Conservation (phyloP, 257 asterid species). For the Solanum clarkiae region DNA sequence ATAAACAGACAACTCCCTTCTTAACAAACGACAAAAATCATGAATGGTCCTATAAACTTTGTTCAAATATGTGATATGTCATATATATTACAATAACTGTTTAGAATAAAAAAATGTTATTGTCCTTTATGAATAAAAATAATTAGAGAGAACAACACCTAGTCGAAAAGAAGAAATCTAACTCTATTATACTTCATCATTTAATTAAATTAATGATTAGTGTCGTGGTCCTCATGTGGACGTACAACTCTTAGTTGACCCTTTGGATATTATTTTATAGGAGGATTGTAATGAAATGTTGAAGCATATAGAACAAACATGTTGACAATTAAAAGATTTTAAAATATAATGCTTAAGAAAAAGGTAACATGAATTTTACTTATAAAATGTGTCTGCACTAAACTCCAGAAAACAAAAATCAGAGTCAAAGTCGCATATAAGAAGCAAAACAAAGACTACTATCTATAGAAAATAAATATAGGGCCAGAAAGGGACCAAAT, state of each 20-base stretch:
- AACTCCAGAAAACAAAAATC: neutral
- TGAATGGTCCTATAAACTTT: too few relatives aligned
- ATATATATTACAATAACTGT: neutral
- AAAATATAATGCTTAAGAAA: neutral
- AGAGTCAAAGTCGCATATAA: neutral
- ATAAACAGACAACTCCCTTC: neutral
- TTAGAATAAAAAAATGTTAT: neutral
- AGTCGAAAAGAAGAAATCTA: neutral
- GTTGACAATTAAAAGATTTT: neutral
- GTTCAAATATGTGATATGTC: too few relatives aligned
- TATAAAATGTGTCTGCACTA: neutral
- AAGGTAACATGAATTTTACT: neutral
- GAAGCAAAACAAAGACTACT: neutral
- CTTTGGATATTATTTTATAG: neutral
- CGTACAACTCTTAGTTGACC: neutral
- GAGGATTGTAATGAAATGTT: neutral
- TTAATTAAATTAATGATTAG: neutral
- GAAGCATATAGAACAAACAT: neutral
- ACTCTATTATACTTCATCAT: neutral
- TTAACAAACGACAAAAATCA: neutral
- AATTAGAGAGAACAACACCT: too few relatives aligned
- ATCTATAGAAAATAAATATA: neutral
- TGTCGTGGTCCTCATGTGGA: neutral
- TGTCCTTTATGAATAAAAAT: neutral
- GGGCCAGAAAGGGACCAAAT: neutral